These are phyloP conservation scores for Metarhizium guizhouense DNA, from an alignment of 2,329 filamentous ascomycete genomes.

Conservation along the genomic window DNA sequence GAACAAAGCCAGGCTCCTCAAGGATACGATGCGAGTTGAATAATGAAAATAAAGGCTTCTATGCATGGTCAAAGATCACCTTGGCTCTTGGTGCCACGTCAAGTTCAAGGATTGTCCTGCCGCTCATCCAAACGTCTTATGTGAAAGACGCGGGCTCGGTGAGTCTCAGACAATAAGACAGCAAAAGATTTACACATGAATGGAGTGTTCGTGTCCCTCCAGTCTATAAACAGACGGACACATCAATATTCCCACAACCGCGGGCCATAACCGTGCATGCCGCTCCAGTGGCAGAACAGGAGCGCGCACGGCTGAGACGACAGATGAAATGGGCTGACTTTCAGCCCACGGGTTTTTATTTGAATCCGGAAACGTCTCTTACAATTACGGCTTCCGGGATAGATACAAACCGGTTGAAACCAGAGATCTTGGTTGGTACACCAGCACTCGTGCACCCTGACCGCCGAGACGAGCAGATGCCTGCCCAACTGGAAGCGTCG, in stretches of 20 bases:
- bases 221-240: not conserved
- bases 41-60: too few species aligned
- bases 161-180: too few species aligned
- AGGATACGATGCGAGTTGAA: too few species aligned
- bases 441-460: not conserved
- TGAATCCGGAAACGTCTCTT: not conserved
- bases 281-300: not conserved
- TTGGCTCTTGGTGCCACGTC: too few species aligned
- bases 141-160: too few species aligned
- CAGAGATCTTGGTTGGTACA: constrained; percentile 1
- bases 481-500: not conserved
- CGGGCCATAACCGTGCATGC: not conserved
- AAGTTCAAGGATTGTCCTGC: too few species aligned
- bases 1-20: too few species aligned
- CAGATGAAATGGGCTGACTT: constrained; percentile 3
- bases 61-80: too few species aligned
- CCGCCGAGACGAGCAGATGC: not conserved
- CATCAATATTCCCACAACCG: not conserved
- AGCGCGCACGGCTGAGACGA: constrained; percentile 1
- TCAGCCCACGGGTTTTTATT: constrained; percentile 3
- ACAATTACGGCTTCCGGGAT: not conserved
- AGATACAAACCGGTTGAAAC: not conserved
- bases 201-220: too few species aligned
- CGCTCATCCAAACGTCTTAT: too few species aligned
- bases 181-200: too few species aligned